Base-by-base conservation (phyloP, 1,284 basidiomycete genomes). In the Neonothopanus nambi region DNA sequence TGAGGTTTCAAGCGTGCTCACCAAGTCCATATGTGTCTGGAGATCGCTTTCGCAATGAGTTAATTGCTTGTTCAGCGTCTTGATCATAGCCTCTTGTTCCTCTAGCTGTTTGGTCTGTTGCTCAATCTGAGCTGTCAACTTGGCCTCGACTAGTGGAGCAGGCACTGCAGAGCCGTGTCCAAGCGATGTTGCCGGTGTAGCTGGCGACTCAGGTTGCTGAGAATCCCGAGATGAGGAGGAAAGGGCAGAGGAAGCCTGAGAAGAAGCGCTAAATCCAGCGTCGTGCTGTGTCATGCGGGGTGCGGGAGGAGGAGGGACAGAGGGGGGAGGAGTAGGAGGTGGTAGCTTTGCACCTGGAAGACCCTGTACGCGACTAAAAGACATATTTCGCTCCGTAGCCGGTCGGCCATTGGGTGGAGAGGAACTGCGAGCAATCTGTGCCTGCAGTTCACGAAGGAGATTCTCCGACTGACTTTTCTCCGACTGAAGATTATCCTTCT, bases 1-100 rank as follows among this genome's bases (percentile, higher is more conserved):
- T 30, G 91, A 91, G 37, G 84, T 82, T 72, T 94, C 92, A 23
- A 95, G 76, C 17, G 87, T 89, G 56, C 76, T 81, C 57, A 95
- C 92, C 52, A 95, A 81, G 67, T 96, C 92, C 79, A 94, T 93
- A 67, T 95, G 93, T 48, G 91, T 88, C 63, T 94, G 91, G 55
- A 96, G 76, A 69, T 96, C 93, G 57, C 80, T 85, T 71, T 96
- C 93, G 66, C 93, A 95, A 68, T 95, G 93, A 28, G 85, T 85
- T 51, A 97, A 71, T 70, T 95, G 93, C 70, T 95, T 93, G 71
- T 93, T 93, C 53, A 97, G 80, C 30, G 89, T 94, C 72, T 91
- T 90, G 74, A 96, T 93, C 89, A 91, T 92, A 46, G 79, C 81
- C 61, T 93, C 91, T 65, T 92, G 89, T 72, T 94, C 91, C 24